A percentile compares a stretch with the other conserved stretches of the same genome.
Evolutionary conservation across 495 filamentous ascomycete genomes (phyloP).

Genomic region (Melanomma pulvis-pyrius): DNA sequence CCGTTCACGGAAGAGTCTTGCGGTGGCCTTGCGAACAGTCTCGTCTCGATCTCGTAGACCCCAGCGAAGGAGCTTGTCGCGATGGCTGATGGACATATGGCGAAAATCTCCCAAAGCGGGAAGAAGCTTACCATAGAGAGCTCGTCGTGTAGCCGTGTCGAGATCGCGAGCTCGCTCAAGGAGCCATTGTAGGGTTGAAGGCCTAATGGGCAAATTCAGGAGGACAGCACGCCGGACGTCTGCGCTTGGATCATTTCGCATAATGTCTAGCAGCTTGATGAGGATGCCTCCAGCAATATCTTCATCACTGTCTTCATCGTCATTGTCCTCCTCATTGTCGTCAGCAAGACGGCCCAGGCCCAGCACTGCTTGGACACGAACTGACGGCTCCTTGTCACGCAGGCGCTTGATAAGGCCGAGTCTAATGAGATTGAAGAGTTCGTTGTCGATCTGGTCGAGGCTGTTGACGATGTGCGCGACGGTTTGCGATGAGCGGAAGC

Average conservation of each 20-base stretch:
- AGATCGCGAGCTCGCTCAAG: slow-evolving; percentile 89
- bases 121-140: slow-evolving; percentile 83
- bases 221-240: slow-evolving; percentile 88
- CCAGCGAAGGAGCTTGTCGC: slow-evolving; percentile 95
- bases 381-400: slow-evolving; percentile 87
- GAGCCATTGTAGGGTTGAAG: slow-evolving; percentile 82
- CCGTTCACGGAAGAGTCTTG: slow-evolving; percentile 84
- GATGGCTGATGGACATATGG: slow-evolving; percentile 90
- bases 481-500: slow-evolving; percentile 88
- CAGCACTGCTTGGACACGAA: slow-evolving; percentile 91
- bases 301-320: slow-evolving; percentile 61
- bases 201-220: slow-evolving; percentile 81
- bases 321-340: slow-evolving; percentile 59
- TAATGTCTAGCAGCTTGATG: slow-evolving; percentile 81
- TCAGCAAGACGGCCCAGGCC: slow-evolving; percentile 82
- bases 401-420: slow-evolving; percentile 79
- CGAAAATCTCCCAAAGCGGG: slow-evolving; percentile 94
- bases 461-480: slow-evolving; percentile 87
- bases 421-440: slow-evolving; percentile 78
- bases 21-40: slow-evolving; percentile 87
- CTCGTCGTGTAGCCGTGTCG: slow-evolving; percentile 78
- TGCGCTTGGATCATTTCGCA: slow-evolving; percentile 92
- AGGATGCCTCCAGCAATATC: slow-evolving; percentile 61
- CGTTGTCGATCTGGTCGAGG: slow-evolving; percentile 85
- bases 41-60: slow-evolving; percentile 93